Evolutionary conservation across 345 rosid genomes (phyloP).

Genomic region (Eucalyptus victrix): DNA sequence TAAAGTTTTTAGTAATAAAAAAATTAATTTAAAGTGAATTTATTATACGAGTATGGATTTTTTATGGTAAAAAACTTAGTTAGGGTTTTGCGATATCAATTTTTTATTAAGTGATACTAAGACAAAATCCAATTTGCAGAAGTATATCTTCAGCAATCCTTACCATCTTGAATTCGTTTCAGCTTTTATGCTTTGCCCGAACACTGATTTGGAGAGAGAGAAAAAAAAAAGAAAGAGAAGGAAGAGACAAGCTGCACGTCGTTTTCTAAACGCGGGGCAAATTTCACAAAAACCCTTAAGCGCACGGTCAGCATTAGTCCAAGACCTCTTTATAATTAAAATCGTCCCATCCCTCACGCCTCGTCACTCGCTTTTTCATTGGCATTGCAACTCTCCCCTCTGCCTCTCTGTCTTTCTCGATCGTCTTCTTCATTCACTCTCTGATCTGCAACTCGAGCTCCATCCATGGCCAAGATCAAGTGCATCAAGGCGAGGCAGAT

Average conservation of each 20-base stretch:
- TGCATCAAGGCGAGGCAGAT: constrained; percentile 81
- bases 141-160: not conserved
- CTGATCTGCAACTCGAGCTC: not conserved
- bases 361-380: not conserved
- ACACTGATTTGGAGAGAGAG: not conserved
- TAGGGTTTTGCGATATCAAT: fast-evolving
- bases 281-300: not conserved
- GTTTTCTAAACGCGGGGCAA: not conserved
- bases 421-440: not conserved
- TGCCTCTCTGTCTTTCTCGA: too few species aligned
- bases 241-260: not conserved
- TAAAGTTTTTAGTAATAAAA: fast-evolving
- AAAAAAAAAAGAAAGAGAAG: not conserved
- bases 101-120: not conserved
- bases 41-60: fast-evolving
- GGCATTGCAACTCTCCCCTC: too few species aligned
- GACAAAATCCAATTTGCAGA: not conserved
- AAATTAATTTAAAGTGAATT: fast-evolving
- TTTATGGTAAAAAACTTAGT: too few species aligned
- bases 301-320: not conserved
- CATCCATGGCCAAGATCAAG: constrained; percentile 47
- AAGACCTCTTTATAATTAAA: not conserved
- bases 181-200: not conserved
- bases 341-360: not conserved
- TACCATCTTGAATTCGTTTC: not conserved